Base-by-base conservation (phyloP, 2,329 filamentous ascomycete genomes). In the Sarocladium brachiariae region DNA sequence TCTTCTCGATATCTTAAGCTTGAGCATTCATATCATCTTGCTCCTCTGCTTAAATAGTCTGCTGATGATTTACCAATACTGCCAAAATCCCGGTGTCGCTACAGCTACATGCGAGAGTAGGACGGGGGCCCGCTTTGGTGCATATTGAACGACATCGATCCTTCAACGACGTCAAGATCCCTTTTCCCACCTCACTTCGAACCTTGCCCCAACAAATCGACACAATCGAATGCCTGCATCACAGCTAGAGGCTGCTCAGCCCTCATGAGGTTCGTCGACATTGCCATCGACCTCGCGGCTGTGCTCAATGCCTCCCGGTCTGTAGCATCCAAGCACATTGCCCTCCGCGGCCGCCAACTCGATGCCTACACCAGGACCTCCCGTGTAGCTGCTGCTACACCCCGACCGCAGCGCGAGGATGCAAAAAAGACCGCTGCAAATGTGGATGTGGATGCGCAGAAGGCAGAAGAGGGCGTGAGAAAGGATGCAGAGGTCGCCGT, bases 221-320 rank as follows among this genome's bases (percentile, higher is more conserved):
- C 21, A 23, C 19, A 23, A 37, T 39, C 57, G 59, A 50, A 65
- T 62, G 62, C 49, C 51, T 57, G 30, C 50, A 49, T 53, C 55
- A 55, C 51, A 53, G 52, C 49, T 33, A 25, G 55, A 59, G 61
- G 58, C 55, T 55, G 52, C 39, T 45, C 53, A 60, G 55, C 58
- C 55, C 58, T 53, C 58, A 83, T 83, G 79, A 71, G 78, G 65
- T 71, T 81, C 75, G 79, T 77, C 70, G 84, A 79, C 70, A 80
- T 76, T 62, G 70, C 75, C 55, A 72, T 90, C 63, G 87, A 91
- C 70, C 72, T 86, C 59, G 81, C 83, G 57, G 80, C 83, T 54
- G 74, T 91, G 56, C 74, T 86, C 65, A 81, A 77, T 71, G 86
- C 82, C 63, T 84, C 86, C 48, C 79, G 83, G 53, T 78, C 78